A percentile compares a stretch with the other conserved stretches of the same genome.
Conservation (phyloP, 306 rosid species). For the Crotalaria pallida region DNA sequence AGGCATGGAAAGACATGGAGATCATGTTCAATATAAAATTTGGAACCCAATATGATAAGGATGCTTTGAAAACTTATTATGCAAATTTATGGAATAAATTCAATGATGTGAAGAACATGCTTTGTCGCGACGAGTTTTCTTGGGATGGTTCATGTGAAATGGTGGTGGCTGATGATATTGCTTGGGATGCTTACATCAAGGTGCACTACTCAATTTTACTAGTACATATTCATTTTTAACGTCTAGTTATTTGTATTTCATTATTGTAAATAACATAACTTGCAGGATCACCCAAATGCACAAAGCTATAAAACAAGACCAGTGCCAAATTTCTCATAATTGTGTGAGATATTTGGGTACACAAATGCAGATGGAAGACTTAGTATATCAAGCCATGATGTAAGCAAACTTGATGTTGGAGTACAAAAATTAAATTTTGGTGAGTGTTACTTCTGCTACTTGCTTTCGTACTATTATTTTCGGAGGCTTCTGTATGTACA, state of each 20-base stretch:
- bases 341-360: conserved; percentile 51
- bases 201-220: conserved; percentile 11
- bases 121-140: conserved; percentile 45
- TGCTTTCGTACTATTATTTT: background rate
- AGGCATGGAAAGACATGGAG: conserved; percentile 65
- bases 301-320: conserved; percentile 43
- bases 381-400: conserved; percentile 65
- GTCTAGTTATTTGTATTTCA: background rate
- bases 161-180: conserved; percentile 52
- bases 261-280: background rate
- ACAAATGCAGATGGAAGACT: conserved; percentile 64
- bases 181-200: conserved; percentile 61
- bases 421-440: conserved; percentile 35
- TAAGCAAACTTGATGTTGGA: conserved; percentile 47
- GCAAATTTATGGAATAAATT: conserved; percentile 64
- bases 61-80: conserved; percentile 53
- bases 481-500: background rate
- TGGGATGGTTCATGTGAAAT: conserved; percentile 52
- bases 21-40: conserved; percentile 48
- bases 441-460: background rate
- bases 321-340: conserved; percentile 43
- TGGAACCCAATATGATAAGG: conserved; percentile 52
- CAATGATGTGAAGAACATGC: conserved; percentile 53
- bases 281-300: conserved; percentile 57
- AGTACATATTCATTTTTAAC: background rate